Evolutionary conservation across 129 eudicot genomes (phyloP).

Genomic region (Deinandra increscens): DNA sequence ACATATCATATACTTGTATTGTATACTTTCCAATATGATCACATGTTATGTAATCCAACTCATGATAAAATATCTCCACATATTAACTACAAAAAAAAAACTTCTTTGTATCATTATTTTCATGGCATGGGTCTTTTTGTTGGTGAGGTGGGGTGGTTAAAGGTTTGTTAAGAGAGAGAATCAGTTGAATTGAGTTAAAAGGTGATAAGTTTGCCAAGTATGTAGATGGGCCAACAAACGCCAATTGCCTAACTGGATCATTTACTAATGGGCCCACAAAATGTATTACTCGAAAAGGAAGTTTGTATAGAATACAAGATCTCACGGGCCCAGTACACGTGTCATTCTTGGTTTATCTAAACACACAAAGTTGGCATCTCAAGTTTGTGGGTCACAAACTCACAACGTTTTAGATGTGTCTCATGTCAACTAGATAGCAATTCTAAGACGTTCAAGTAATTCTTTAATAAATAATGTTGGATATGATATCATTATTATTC

Average conservation of each 20-base stretch:
- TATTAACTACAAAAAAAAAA: too few species aligned
- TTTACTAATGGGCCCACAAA: conserved; percentile 30
- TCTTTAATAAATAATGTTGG: conserved; percentile 13
- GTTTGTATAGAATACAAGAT: not conserved
- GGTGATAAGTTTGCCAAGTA: conserved; percentile 8
- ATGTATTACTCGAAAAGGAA: conserved; percentile 12
- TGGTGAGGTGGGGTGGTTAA: not conserved
- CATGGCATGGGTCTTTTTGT: conserved; percentile 7
- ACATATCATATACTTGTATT: too few species aligned
- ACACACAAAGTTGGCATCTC: conserved; percentile 13
- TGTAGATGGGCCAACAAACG: conserved; percentile 27
- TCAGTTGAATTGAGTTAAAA: conserved; percentile 20
- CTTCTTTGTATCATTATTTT: not conserved
- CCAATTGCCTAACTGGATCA: conserved; percentile 34
- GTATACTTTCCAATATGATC: too few species aligned
- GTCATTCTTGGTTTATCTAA: not conserved
- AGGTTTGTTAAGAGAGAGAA: conserved; percentile 7
- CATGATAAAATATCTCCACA: too few species aligned
- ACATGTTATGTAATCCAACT: too few species aligned
- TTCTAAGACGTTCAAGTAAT: conserved; percentile 25
- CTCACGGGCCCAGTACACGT: conserved; percentile 1
- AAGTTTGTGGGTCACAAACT: conserved; percentile 23
- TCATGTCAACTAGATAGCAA: conserved; percentile 20
- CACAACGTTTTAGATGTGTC: conserved; percentile 5
- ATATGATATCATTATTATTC: conserved; percentile 12